Percentiles rank a stretch among this genome's conserved stretches.
These are phyloP conservation scores for Tetrapisispora nanseiensis DNA, from an alignment of 805 yeast genomes.

Conservation along the genomic window DNA sequence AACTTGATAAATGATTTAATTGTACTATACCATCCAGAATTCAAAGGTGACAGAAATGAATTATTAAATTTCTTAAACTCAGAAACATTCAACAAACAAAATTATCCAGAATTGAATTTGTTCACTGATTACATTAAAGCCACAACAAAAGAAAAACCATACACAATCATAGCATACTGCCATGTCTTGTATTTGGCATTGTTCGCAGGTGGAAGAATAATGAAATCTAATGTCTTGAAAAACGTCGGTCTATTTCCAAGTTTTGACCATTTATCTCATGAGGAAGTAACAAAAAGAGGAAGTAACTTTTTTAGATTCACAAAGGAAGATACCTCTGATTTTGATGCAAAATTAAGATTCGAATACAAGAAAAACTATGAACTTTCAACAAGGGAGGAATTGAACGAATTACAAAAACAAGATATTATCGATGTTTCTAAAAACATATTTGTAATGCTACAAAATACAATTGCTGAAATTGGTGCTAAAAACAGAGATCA, in stretches of 20 bases:
- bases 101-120: conserved; percentile 46
- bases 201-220: conserved; percentile 75
- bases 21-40: conserved; percentile 52
- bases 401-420: conserved; percentile 60
- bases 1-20: conserved; percentile 51
- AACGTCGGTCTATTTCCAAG: conserved; percentile 71
- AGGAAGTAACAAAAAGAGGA: conserved; percentile 51
- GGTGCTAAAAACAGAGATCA: conserved; percentile 54
- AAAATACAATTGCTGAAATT: conserved; percentile 52
- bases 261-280: conserved; percentile 53
- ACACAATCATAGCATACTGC: conserved; percentile 65
- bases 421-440: conserved; percentile 61
- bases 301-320: conserved; percentile 47
- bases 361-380: conserved; percentile 69
- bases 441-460: conserved; percentile 55
- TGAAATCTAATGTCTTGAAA: conserved; percentile 55
- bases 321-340: conserved; percentile 37
- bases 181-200: conserved; percentile 79
- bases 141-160: conserved; percentile 52
- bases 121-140: conserved; percentile 51
- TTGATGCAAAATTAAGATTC: conserved; percentile 40
- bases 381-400: conserved; percentile 58
- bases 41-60: conserved; percentile 8
- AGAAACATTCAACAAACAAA: conserved; percentile 9
- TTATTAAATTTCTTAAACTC: conserved; percentile 2